Evolutionary conservation across 768 basidiomycete genomes (phyloP), one percentile per base, ranked within the genome.

Genomic region (Amanita polypyramis): DNA sequence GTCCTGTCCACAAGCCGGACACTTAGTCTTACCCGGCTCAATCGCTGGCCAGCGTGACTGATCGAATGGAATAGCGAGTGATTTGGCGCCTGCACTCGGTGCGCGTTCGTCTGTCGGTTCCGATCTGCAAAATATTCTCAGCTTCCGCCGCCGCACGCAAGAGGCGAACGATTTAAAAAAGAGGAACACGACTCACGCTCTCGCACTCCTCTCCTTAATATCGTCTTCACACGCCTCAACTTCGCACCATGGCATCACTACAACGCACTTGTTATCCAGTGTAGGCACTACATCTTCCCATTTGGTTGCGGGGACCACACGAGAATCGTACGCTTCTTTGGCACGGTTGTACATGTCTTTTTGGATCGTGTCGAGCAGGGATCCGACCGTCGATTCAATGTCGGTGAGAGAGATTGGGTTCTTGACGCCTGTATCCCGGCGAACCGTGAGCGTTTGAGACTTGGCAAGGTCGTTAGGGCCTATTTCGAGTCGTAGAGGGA

Each of bases 181-280:
- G 15, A 27, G 25, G 7, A 27, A 27, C 25, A 7, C 25, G 25
- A 68, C 70, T 72, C 65, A 94, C 89, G 85, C 79, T 63, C 80
- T 73, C 49, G 80, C 90, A 60, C 84, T 90, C 52, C 88, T 75
- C 58, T 98, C 92, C 72, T 99, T 98, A 74, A 99, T 97, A 58
- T 93, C 89, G 62, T 99, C 95, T 65, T 99, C 96, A 60, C 96
- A 99, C 11, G 73, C 75, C 61, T 88, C 89, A 15, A 70, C 75
- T 65, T 98, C 92, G 65, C 96, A 98, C 96, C 96, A 99, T 3
- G 96, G 96, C 51, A 98, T 78, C 47, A 85, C 85, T 17, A 85
- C 80, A 32, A 92, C 73, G 60, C 82, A 81, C 70, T 96, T 97
- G 61, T 72, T 71, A 64, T 99, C 95, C 36, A 99, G 71, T 7